phyloP scores from a whole-genome alignment of 345 rosid species.

The Viola odorata region DNA sequence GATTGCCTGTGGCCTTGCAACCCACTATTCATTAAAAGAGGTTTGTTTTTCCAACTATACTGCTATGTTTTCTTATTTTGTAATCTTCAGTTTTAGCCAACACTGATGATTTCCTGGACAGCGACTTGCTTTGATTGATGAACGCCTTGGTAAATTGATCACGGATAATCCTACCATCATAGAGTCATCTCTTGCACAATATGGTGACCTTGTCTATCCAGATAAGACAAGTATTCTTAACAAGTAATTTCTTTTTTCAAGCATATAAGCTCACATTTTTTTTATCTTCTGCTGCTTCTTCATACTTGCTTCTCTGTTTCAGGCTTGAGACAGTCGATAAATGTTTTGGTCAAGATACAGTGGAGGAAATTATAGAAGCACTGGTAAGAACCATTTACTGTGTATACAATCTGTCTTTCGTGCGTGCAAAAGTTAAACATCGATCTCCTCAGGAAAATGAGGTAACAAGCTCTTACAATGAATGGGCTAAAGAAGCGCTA shows the following conservation, averaged over 20 bases:
- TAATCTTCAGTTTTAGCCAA: neutral
- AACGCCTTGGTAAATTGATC: conserved; percentile 68
- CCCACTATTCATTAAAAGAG: conserved; percentile 65
- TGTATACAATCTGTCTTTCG: neutral
- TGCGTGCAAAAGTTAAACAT: neutral
- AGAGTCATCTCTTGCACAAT: conserved; percentile 75
- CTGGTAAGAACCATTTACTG: conserved; percentile 44
- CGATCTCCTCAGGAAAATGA: conserved; percentile 50
- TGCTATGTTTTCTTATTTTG: conserved; percentile 12
- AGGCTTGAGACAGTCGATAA: conserved; percentile 77
- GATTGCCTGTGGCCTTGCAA: conserved; percentile 93
- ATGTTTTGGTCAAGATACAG: conserved; percentile 75
- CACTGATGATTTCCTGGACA: conserved; percentile 27
- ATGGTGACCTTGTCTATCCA: conserved; percentile 84
- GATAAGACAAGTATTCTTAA: conserved; percentile 51
- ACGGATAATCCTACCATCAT: conserved; percentile 73
- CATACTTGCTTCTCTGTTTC: conserved; percentile 15
- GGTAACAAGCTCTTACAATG: conserved; percentile 42
- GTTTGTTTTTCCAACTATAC: conserved; percentile 26
- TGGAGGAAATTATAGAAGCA: conserved; percentile 79
- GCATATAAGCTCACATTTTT: neutral
- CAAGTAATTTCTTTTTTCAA: conserved; percentile 30
- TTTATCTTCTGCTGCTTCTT: neutral
- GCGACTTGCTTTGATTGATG: conserved; percentile 72
- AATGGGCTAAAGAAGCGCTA: conserved; percentile 55